phyloP scores from a whole-genome alignment of 176 grass and related monocot species.

The Ampelocalamus luodianensis region DNA sequence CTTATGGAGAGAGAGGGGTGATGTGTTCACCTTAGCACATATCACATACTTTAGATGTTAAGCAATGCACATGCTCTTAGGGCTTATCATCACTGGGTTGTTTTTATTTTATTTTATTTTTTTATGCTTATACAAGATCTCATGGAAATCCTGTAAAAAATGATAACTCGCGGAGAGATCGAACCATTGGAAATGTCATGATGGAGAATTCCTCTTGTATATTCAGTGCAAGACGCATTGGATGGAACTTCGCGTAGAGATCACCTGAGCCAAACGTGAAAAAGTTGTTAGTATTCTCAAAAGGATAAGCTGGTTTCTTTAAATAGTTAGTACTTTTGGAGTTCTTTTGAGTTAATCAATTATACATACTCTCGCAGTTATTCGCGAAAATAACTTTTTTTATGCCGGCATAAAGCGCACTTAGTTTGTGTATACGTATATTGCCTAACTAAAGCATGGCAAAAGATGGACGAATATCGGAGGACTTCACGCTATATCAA shows the following conservation, averaged over 20 bases:
- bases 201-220: neutral
- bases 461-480: neutral
- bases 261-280: neutral
- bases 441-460: neutral
- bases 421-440: neutral
- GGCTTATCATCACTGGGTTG: neutral
- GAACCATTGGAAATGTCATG: neutral
- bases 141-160: neutral
- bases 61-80: neutral
- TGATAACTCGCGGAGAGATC: neutral
- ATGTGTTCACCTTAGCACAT: too few species aligned
- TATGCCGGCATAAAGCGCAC: neutral
- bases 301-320: neutral
- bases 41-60: too few species aligned
- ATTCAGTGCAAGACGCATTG: neutral
- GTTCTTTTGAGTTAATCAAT: neutral
- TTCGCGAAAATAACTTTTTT: neutral
- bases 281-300: neutral
- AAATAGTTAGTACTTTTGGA: neutral
- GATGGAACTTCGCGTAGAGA: neutral
- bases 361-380: neutral
- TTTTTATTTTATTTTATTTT: neutral
- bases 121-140: neutral
- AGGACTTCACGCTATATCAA: neutral
- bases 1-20: too few species aligned